Base-by-base conservation (phyloP, 1,139 yeast genomes). In the Suhomyces anneliseae region DNA sequence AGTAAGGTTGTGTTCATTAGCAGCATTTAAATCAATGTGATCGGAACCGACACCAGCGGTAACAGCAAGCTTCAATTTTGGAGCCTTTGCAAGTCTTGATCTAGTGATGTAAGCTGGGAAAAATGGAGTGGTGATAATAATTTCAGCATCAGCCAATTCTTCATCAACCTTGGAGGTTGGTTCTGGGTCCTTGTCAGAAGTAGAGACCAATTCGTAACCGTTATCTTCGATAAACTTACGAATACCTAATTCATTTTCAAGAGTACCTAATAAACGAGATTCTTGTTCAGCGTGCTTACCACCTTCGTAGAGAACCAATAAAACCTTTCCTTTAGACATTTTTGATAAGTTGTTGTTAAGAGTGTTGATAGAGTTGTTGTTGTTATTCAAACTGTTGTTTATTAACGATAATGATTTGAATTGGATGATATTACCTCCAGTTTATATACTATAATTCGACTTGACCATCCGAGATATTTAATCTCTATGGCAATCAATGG, bases 11-110 rank as follows among this genome's bases (percentile, higher is more conserved):
- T 67, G 64, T 59, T 81, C 80, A 64, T 85, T 85, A 55, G 90
- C 90, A 55, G 88, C 88, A 55, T 77, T 76, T 59, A 87, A 76
- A 60, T 87, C 95, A 53, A 87, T 74, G 66, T 87, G 95, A 64
- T 87, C 95, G 10, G 90, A 83, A 7, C 95, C 95, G 51, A 87
- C 92, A 56, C 95, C 95, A 8, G 95, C 95, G 44, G 93, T 87
- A 58, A 87, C 74, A 54, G 86, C 76, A 49, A 85, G 64, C 71
- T 86, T 87, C 68, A 87, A 78, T 53, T 87, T 86, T 62, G 84
- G 83, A 42, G 95, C 93, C 62, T 81, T 79, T 44, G 69, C 82
- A 54, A 87, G 76, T 58, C 95, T 76, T 58, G 82, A 85, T 50
- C 73, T 72, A 45, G 85, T 81, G 61, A 87, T 74, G 67, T 87